Evolutionary conservation across 768 basidiomycete species (phyloP).

Genomic region (Phaeotremella skinneri): DNA sequence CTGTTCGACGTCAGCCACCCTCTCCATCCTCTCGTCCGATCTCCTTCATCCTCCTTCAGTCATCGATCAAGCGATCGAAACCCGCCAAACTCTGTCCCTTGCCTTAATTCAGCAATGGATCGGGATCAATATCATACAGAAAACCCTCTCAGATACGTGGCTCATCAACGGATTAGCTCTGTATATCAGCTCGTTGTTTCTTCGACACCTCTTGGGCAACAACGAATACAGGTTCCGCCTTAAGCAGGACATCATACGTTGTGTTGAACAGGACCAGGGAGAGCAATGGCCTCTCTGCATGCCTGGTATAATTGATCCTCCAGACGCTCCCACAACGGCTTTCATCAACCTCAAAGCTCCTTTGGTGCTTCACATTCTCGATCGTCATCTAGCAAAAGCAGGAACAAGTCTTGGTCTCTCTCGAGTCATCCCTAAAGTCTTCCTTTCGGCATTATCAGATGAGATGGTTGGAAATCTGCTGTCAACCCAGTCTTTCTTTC

Average conservation of each 20-base stretch:
- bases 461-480: conserved; percentile 78
- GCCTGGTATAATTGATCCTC: conserved; percentile 78
- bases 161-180: conserved; percentile 90
- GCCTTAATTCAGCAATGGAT: conserved; percentile 94
- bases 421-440: conserved; percentile 90
- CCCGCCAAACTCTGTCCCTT: conserved; percentile 78
- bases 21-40: conserved; percentile 75
- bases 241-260: conserved; percentile 94
- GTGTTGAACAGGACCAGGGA: conserved; percentile 81
- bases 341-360: conserved; percentile 95
- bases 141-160: conserved; percentile 92
- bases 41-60: conserved; percentile 81
- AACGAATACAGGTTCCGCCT: conserved; percentile 95
- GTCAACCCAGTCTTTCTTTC: conserved; percentile 83
- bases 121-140: conserved; percentile 91
- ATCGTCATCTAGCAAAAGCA: conserved; percentile 87
- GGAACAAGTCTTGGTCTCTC: conserved; percentile 92
- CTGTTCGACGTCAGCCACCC: conserved; percentile 78
- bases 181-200: conserved; percentile 83
- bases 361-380: conserved; percentile 92
- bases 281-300: conserved; percentile 90
- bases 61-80: conserved; percentile 90
- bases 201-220: conserved; percentile 82
- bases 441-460: conserved; percentile 87
- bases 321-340: conserved; percentile 70